Percentiles rank a stretch among this genome's conserved stretches.
Evolutionary conservation across 2,329 filamentous ascomycete genomes (phyloP).

Genomic region (Penicillium sp.): DNA sequence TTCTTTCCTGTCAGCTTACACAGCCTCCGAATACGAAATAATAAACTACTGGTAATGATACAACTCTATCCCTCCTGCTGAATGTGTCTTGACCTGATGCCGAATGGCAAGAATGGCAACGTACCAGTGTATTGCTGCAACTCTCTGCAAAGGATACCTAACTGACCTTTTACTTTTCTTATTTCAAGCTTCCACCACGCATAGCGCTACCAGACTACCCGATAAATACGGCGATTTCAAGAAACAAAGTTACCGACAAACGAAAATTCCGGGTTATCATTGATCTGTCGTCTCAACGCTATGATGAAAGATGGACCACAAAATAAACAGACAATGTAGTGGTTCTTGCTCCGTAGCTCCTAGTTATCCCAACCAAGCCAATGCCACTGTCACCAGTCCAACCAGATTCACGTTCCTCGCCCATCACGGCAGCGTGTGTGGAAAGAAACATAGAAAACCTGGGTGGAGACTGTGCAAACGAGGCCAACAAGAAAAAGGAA

Average conservation of each 20-base stretch:
- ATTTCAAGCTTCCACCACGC: background rate
- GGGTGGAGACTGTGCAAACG: background rate
- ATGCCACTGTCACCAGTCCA: slow-evolving; percentile 7
- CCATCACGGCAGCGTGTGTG: background rate
- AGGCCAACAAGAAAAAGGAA: slow-evolving; percentile 1
- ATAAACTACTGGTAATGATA: background rate
- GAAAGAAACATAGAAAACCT: background rate
- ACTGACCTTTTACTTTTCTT: background rate
- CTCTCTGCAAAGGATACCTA: no score
- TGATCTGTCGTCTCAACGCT: slow-evolving; percentile 33
- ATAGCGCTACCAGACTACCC: background rate
- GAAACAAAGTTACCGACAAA: background rate
- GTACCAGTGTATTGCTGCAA: no score
- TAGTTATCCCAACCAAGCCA: slow-evolving; percentile 14
- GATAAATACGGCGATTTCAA: background rate
- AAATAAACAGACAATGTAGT: slow-evolving; percentile 24
- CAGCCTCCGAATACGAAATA: background rate
- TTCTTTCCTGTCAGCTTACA: no score
- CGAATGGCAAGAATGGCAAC: no score
- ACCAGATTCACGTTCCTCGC: background rate
- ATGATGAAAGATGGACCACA: slow-evolving; percentile 30
- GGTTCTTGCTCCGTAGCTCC: slow-evolving; percentile 18
- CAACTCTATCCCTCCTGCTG: no score
- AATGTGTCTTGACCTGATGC: no score
- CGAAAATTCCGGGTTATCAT: slow-evolving; percentile 29